Percentiles rank a stretch among this genome's conserved stretches.
phyloP scores from a whole-genome alignment of 2,329 filamentous ascomycete genomes.

The Diaporthe sp. region DNA sequence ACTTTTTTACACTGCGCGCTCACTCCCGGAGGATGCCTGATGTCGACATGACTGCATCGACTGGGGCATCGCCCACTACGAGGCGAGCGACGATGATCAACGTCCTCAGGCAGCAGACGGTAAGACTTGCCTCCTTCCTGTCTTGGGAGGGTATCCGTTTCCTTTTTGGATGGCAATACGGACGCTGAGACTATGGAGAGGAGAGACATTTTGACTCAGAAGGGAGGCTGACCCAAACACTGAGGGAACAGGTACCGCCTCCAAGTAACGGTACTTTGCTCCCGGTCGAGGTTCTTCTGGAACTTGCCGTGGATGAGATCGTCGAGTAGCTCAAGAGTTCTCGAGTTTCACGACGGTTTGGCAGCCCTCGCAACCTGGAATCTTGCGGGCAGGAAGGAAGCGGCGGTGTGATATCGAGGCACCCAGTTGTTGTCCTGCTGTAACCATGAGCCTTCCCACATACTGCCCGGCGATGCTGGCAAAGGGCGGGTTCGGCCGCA shows the following conservation, averaged over 20 bases:
- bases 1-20: neutral
- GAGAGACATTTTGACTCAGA: slow-evolving; percentile 26
- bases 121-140: slow-evolving; percentile 23
- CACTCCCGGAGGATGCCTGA: slow-evolving; percentile 6
- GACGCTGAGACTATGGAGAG: neutral
- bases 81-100: neutral
- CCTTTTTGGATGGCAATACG: slow-evolving; percentile 4
- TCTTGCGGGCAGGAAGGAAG: neutral
- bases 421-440: neutral
- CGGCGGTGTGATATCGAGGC: slow-evolving; percentile 16
- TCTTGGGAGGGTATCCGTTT: neutral
- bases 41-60: slow-evolving; percentile 16
- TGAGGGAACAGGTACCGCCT: neutral
- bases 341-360: slow-evolving; percentile 14
- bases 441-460: neutral
- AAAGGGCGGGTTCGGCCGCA: slow-evolving; percentile 26
- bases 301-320: neutral
- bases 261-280: slow-evolving; percentile 8
- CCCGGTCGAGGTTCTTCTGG: neutral
- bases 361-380: neutral
- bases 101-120: slow-evolving; percentile 8
- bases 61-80: neutral
- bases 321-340: neutral
- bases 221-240: neutral
- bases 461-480: neutral